A percentile compares a stretch with the other conserved stretches of the same genome.
phyloP scores from a whole-genome alignment of 352 stramenopile species.

The Globisporangium acanthophoron region DNA sequence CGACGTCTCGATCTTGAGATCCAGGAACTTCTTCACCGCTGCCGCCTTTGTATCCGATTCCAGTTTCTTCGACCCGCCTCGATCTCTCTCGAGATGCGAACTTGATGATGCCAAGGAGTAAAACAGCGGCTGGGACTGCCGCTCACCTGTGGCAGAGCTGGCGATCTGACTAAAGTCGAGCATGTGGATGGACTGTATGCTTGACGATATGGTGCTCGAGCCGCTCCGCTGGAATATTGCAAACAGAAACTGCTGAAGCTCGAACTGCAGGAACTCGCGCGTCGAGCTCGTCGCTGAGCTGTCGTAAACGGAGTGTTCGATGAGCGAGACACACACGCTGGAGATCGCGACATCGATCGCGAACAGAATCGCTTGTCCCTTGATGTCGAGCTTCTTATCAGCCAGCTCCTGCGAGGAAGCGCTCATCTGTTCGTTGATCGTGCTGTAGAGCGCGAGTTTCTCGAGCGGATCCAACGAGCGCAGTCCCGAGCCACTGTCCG shows the following conservation, averaged over 20 bases:
- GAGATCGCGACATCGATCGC: constrained; percentile 57
- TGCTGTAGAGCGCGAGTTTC: constrained; percentile 47
- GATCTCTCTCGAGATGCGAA: background rate
- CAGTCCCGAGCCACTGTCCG: constrained; percentile 5
- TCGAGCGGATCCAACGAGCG: constrained; percentile 32
- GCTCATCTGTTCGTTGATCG: constrained; percentile 57
- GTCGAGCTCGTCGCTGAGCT: constrained; percentile 10
- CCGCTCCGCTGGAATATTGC: constrained; percentile 54
- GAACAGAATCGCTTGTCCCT: constrained; percentile 56
- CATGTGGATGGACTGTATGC: constrained; percentile 58
- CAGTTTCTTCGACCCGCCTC: background rate
- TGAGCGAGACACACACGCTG: constrained; percentile 41
- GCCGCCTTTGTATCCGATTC: background rate
- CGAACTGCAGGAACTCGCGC: constrained; percentile 64
- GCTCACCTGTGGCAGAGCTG: background rate
- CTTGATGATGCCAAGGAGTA: constrained; percentile 18
- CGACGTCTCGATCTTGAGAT: constrained; percentile 51
- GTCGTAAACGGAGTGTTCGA: constrained; percentile 17
- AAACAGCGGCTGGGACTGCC: constrained; percentile 31
- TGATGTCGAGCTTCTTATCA: constrained; percentile 34
- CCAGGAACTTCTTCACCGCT: constrained; percentile 28
- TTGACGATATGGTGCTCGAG: constrained; percentile 43
- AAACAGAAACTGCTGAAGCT: constrained; percentile 60
- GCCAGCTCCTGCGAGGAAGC: constrained; percentile 40
- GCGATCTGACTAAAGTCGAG: constrained; percentile 52